Evolutionary conservation across 805 yeast species (phyloP), one percentile per base, ranked within the genome.

Genomic region (Pichia ethanolica): DNA sequence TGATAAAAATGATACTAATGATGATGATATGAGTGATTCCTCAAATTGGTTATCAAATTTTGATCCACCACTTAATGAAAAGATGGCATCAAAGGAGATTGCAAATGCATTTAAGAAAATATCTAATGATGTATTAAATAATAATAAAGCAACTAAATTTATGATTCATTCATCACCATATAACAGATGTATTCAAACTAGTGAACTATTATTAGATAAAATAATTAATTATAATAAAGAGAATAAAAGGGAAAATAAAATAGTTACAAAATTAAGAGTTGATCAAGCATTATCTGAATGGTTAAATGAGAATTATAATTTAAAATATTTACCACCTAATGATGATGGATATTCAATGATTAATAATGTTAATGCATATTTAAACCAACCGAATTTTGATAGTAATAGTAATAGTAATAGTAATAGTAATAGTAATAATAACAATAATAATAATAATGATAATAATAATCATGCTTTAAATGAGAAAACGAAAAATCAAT

Each of bases 261-360:
- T 44, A 7, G 26, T 49, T 7, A 52, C 60, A 28, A 60, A 64
- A 40, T 57, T 72, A n/a, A 47, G 68, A 26, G 59, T 72, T 5
- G 77, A 72, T 48, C 77, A 72, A 43, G 67, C 66, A 1, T 56
- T 71, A 10, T 65, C 71, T 2, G 77, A 72, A 44, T 73, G 77
- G 77, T 60, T 72, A n/a, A 69, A 61, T 50, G 67, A 65, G 11
- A 70, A 69, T 39, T 65, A 70, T 43, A 71, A 71, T 48, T 58
- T 70, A 35, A 64, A 65, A 41, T 65, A 61, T 48, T 61, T 65
- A 42, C 77, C 77, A 3, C 77, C 77, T 7, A 72, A 71, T 52
- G 77, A 73, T 57, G 70, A 68, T 48, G 77, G 77, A 12, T 66
- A 64, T 10, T 63, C 73, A 1, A 58, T 73, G 57, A 59, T 70